Percentiles rank a stretch among this genome's conserved stretches.
These are phyloP conservation scores for Eucalyptus camaldulensis DNA, from an alignment of 345 rosid genomes.

Conservation along the genomic window DNA sequence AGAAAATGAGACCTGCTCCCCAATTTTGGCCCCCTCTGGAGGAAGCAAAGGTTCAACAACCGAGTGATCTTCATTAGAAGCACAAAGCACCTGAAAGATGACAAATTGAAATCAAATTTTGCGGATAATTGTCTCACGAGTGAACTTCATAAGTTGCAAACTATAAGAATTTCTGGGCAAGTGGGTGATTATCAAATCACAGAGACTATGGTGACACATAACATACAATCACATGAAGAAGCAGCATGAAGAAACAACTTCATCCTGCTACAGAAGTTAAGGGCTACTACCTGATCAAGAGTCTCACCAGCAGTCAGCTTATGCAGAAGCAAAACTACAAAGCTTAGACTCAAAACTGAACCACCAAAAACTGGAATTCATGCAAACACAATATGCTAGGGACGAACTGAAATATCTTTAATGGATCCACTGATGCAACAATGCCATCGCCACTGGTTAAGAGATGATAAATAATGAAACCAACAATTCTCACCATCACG, in stretches of 20 bases:
- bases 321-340: neutral
- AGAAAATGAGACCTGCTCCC: slow-evolving; percentile 59
- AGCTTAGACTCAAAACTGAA: neutral
- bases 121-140: neutral
- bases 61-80: slow-evolving; percentile 80
- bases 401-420: neutral
- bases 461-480: neutral
- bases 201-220: neutral
- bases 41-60: slow-evolving; percentile 74
- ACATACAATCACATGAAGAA: neutral
- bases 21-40: slow-evolving; percentile 71
- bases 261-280: neutral
- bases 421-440: neutral
- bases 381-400: neutral
- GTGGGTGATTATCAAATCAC: neutral
- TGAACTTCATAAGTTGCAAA: neutral
- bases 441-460: neutral
- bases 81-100: slow-evolving; percentile 68
- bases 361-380: neutral
- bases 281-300: neutral
- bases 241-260: neutral
- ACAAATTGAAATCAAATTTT: neutral
- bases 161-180: neutral
- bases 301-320: neutral
- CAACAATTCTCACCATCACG: neutral